Evolutionary conservation across 306 rosid genomes (phyloP), one percentile per base, ranked within the genome.

Genomic region (Ammopiptanthus mongolicus): DNA sequence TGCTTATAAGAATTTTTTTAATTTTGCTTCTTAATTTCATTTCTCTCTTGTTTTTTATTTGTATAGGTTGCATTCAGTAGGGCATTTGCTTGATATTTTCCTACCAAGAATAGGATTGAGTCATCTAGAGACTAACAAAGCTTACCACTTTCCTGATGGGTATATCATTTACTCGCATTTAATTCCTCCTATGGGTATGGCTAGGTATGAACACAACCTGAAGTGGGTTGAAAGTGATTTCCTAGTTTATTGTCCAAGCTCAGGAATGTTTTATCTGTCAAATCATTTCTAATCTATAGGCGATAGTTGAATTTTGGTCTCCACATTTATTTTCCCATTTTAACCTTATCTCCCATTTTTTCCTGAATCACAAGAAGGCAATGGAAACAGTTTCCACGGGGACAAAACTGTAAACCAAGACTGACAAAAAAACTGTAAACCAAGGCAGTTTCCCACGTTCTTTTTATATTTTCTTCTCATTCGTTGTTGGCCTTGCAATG

Each of bases 71-170:
- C 97, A 91, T 63, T 89, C 95, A n/a, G 93, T 95, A 0, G 91
- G 93, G 47, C 91, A 89, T 86, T 82, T 91, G 84, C 84, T 91
- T 66, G 96, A 91, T 81, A 15, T 68, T 28, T 91, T 93, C 59
- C 78, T 85, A 66, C 70, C 81, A 57, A 87, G 78, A 80, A 57
- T 78, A 52, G 93, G 96, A 71, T 80, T 86, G 73, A 87, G 82
- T 25, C 86, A 89, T 76, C 56, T 91, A 69, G 85, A 89, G 83
- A 85, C 93, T 6, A 72, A 79, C 65, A 91, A 91, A 83, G 90
- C 91, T 64, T 88, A 89, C 87, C 96, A 91, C 85, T 91, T 91
- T 74, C 71, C 89, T 65, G 90, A 89, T 80, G 97, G 96, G 96
- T 91, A 83, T 75, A 81, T 59, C 29, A 37, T 60, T 36, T 51